Evolutionary conservation across 2,329 filamentous ascomycete species (phyloP).

Genomic region (Fusarium sublunatum): DNA sequence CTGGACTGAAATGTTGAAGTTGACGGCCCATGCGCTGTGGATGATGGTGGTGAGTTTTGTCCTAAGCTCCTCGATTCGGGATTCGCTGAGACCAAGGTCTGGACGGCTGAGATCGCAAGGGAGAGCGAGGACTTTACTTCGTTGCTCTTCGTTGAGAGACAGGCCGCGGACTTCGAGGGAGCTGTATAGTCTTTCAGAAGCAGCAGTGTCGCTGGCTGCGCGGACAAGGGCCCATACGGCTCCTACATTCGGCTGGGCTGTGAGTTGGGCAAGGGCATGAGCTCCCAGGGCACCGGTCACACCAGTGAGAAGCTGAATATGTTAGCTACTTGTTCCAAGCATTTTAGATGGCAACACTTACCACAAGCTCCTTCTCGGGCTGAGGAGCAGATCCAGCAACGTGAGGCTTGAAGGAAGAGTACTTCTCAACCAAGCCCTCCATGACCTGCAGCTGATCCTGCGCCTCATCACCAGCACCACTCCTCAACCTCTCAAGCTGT

Average conservation of each 20-base stretch:
- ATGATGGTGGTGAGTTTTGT: conserved; percentile 56
- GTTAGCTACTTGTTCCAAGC: background rate
- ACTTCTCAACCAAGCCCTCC: conserved; percentile 52
- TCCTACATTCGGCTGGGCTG: conserved; percentile 66
- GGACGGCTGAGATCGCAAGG: conserved; percentile 38
- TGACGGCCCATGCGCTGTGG: conserved; percentile 66
- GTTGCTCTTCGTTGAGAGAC: conserved; percentile 34
- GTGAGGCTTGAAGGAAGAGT: conserved; percentile 49
- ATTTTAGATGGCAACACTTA: conserved; percentile 16
- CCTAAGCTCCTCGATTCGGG: conserved; percentile 47
- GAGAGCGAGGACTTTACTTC: conserved; percentile 31
- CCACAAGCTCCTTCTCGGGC: conserved; percentile 49
- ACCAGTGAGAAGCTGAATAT: conserved; percentile 63
- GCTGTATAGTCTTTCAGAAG: conserved; percentile 18
- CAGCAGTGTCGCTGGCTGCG: conserved; percentile 17
- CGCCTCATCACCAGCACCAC: conserved; percentile 20
- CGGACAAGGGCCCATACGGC: conserved; percentile 54
- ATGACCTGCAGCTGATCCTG: conserved; percentile 49
- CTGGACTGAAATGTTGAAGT: conserved; percentile 64
- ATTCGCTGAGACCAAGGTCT: conserved; percentile 30
- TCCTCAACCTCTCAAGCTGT: conserved; percentile 42
- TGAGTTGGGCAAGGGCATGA: conserved; percentile 67
- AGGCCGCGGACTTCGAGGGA: conserved; percentile 30
- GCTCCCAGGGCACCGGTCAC: conserved; percentile 71
- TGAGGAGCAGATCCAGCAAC: conserved; percentile 28